These are phyloP conservation scores for Stipa capillata DNA, from an alignment of 176 grass and related monocot genomes.

Conservation along the genomic window DNA sequence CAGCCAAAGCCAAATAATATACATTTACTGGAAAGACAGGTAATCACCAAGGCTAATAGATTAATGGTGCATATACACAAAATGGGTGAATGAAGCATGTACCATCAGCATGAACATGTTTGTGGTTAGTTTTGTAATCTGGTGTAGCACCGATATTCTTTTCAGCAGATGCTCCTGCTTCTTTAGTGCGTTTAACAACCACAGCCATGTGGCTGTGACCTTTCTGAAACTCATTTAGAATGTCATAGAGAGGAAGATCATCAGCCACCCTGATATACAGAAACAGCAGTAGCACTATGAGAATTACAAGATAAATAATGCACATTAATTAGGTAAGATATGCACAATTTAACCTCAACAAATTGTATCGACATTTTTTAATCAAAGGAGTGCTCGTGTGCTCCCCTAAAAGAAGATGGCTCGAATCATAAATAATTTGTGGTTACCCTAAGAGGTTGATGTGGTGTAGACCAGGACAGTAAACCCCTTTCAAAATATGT, in stretches of 20 bases:
- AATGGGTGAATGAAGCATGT: constrained; percentile 8
- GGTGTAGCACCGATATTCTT: constrained; percentile 37
- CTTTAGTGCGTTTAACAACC: constrained; percentile 70
- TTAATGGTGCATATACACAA: constrained; percentile 6
- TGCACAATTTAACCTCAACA: background rate
- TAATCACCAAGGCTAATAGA: too few relatives aligned
- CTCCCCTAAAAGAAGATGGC: background rate
- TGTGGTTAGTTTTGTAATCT: constrained; percentile 53
- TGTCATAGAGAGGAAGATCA: constrained; percentile 97
- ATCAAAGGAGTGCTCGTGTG: background rate
- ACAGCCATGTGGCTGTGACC: constrained; percentile 99
- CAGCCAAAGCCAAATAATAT: constrained; percentile 26
- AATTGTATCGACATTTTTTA: background rate
- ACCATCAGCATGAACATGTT: constrained; percentile 42
- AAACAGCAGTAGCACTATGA: constrained; percentile 9
- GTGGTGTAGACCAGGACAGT: background rate
- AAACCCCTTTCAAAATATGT: background rate
- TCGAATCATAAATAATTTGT: background rate
- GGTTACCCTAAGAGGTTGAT: background rate
- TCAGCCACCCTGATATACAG: constrained; percentile 66
- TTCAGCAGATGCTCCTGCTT: constrained; percentile 26
- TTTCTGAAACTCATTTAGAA: constrained; percentile 99
- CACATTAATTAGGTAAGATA: background rate
- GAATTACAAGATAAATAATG: constrained; percentile 7
- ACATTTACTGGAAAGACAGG: constrained; percentile 16